A percentile compares a stretch with the other conserved stretches of the same genome.
Evolutionary conservation across 192 early-diverging fungal genomes (phyloP).

Genomic region (Coemansia sp.): DNA sequence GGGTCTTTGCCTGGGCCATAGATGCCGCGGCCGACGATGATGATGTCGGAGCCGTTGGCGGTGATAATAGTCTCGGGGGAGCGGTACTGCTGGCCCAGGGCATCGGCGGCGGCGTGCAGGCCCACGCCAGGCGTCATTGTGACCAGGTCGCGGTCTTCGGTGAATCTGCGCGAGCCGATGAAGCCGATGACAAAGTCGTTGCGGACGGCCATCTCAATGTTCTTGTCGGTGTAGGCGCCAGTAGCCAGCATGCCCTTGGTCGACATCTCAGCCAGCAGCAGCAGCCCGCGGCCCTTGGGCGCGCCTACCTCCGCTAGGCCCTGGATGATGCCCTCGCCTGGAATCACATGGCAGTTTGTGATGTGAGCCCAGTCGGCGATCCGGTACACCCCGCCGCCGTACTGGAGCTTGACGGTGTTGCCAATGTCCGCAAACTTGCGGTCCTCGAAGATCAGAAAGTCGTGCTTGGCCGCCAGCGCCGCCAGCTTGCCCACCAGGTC

Average conservation of each 20-base stretch:
- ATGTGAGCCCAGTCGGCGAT: slow-evolving; percentile 96
- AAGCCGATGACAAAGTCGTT: slow-evolving; percentile 97
- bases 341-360: slow-evolving; percentile 92
- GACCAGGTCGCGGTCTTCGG: slow-evolving; percentile 81
- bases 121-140: slow-evolving; percentile 96
- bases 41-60: slow-evolving; percentile 86
- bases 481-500: slow-evolving; percentile 74
- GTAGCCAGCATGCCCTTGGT: slow-evolving; percentile 85
- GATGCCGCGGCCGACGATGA: slow-evolving; percentile 98
- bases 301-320: slow-evolving; percentile 88
- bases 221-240: slow-evolving; percentile 74
- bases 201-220: slow-evolving; percentile 79
- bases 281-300: slow-evolving; percentile 70
- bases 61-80: slow-evolving; percentile 85
- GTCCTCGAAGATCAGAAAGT: slow-evolving; percentile 98
- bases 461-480: slow-evolving; percentile 76
- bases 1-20: slow-evolving; percentile 81
- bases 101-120: slow-evolving; percentile 78
- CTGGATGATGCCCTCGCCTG: slow-evolving; percentile 93
- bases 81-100: slow-evolving; percentile 93
- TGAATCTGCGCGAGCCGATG: slow-evolving; percentile 69
- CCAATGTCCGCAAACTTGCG: slow-evolving; percentile 99
- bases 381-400: slow-evolving; percentile 83
- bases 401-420: slow-evolving; percentile 97
- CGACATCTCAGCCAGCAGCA: slow-evolving; percentile 98